Evolutionary conservation across 2,329 filamentous ascomycete genomes (phyloP).

Genomic region (Penicillium sp.): DNA sequence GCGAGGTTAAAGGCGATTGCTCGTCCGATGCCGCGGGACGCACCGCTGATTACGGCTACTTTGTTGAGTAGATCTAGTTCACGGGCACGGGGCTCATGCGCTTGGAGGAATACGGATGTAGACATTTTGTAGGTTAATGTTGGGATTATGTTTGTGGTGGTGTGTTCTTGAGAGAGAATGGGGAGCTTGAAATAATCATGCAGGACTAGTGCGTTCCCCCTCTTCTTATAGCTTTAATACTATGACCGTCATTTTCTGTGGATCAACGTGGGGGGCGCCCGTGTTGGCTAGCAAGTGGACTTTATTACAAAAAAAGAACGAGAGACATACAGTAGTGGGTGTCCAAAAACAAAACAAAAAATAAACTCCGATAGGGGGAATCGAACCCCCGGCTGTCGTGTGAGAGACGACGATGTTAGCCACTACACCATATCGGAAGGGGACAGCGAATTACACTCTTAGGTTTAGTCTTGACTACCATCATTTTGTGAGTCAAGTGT

Average conservation of each 20-base stretch:
- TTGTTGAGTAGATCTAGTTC: background rate
- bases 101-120: background rate
- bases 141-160: background rate
- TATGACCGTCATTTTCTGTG: too few relatives aligned
- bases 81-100: too few relatives aligned
- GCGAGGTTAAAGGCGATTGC: background rate
- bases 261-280: too few relatives aligned
- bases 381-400: slow-evolving; percentile 32
- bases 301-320: too few relatives aligned
- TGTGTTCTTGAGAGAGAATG: background rate
- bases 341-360: too few relatives aligned
- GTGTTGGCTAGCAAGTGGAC: too few relatives aligned
- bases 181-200: background rate
- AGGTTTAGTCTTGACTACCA: background rate
- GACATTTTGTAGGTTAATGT: background rate
- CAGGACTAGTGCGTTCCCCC: too few relatives aligned
- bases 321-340: too few relatives aligned
- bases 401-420: slow-evolving; percentile 33
- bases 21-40: background rate
- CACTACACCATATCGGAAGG: slow-evolving; percentile 23
- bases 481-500: too few relatives aligned
- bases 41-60: background rate
- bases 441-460: background rate
- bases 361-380: slow-evolving; percentile 31
- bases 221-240: too few relatives aligned